Evolutionary conservation across 2,329 filamentous ascomycete species (phyloP), one percentile per base, ranked within the genome.

Genomic region (Pseudocercospora cruenta): DNA sequence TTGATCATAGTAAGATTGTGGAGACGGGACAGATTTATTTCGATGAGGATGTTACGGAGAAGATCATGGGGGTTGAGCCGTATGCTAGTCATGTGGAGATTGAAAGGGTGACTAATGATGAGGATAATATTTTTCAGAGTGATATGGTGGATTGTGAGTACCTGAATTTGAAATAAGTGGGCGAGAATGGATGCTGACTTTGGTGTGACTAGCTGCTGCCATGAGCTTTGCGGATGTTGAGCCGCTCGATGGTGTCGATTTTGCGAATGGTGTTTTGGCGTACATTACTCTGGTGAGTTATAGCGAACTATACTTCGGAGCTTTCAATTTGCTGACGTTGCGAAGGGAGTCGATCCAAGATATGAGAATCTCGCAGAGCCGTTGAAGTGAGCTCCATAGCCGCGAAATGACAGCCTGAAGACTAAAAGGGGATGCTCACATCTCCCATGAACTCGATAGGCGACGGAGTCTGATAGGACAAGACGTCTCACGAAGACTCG

Each of bases 21-120:
- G 65, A 67, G 24, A 67, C 65, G 2, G 65, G 62, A n/a, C 65
- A 67, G 58, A 64, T 67, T 14, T 67, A 64, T 59, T 54, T 67
- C 21, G 53, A 54, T 14, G 66, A 65, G 24, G 45, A 36, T 12
- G 45, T 67, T 1, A 26, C 39, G 14, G 39, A 36, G 31, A 39
- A 67, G 54, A 63, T 67, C 31, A 65, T 65, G 66, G 58, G 62
- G 8, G 5, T 65, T 31, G 62, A 67, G 47, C 63, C 66, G 4
- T 67, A 65, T 45, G 62, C 39, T 24, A 67, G 58, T 22, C 60
- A 67, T 33, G 58, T 55, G 21, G 21, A 67, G 51, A 64, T 63
- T 47, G 57, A 57, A 4, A 47, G 61, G 14, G 12, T 51, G 54
- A 58, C 31, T n/a, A 67, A 63, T 28, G 43, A 22, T 39, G 45